Evolutionary conservation across 2,329 filamentous ascomycete genomes (phyloP).

Genomic region (Trichoderma sp.): DNA sequence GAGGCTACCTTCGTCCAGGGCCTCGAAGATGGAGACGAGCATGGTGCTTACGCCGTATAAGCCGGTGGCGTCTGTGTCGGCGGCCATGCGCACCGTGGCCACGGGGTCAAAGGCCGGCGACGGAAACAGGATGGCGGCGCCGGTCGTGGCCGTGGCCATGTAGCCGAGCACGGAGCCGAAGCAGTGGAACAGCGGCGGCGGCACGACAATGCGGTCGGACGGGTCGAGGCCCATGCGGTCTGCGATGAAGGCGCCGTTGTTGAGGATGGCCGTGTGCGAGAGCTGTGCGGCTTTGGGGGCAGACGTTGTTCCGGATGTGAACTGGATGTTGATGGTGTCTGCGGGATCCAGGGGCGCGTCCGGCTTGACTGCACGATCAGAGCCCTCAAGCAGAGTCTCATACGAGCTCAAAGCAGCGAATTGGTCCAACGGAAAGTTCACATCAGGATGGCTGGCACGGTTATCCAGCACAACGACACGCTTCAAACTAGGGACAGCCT

Average conservation of each 20-base stretch:
- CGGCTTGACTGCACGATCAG: conserved; percentile 39
- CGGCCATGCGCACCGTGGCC: conserved; percentile 61
- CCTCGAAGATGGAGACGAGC: conserved; percentile 83
- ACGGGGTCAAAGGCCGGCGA: conserved; percentile 81
- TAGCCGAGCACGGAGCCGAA: conserved; percentile 92
- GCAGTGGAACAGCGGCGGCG: conserved; percentile 84
- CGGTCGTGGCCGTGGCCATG: conserved; percentile 85
- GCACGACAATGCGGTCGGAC: conserved; percentile 75
- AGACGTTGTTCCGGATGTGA: conserved; percentile 93
- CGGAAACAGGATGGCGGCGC: conserved; percentile 80
- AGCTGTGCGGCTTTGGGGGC: conserved; percentile 89
- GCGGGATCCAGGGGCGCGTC: conserved; percentile 50
- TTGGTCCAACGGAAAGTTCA: conserved; percentile 44
- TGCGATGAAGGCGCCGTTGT: conserved; percentile 85
- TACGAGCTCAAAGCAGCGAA: conserved; percentile 48
- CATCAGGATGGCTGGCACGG: conserved; percentile 47
- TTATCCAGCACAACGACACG: conserved; percentile 80
- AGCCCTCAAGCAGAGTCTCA: conserved; percentile 38
- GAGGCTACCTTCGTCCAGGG: conserved; percentile 52
- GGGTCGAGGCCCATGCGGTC: conserved; percentile 77
- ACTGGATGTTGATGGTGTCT: conserved; percentile 92
- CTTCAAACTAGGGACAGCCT: conserved; percentile 65
- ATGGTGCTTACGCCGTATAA: conserved; percentile 93
- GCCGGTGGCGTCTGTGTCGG: conserved; percentile 55
- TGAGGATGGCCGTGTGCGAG: conserved; percentile 80